Evolutionary conservation across 345 rosid species (phyloP), one percentile per base, ranked within the genome.

Genomic region (Carallia pectinifolia): DNA sequence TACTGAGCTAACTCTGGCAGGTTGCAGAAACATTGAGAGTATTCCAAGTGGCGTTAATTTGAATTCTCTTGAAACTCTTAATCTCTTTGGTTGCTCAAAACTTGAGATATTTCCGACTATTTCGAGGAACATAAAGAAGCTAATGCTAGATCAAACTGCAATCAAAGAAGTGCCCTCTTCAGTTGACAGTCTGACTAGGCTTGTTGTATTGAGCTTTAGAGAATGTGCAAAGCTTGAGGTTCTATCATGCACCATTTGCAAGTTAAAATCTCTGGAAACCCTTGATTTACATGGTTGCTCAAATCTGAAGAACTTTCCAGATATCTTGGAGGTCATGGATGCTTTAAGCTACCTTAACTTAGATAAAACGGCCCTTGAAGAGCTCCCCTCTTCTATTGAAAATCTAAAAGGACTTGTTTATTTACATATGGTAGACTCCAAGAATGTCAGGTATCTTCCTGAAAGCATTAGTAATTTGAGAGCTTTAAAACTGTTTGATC

Each of bases 151-250:
- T 23, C 1, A n/a, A 30, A 58, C 68, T 44, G 4, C 30, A 23
- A 15, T 44, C 18, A 9, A 23, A 29, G 36, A 15, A 47, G 34
- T 58, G n/a, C 58, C 75, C 6, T 10, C 48, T 2, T 53, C 62
- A 54, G 53, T 62, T 37, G 59, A 27, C 34, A 33, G 15, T 30
- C 13, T 6, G 4, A 31, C 56, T 48, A 18, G 1, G 6, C 66
- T 69, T n/a, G 29, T 69, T 81, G 76, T 50, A 73, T 64, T 69
- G 77, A 53, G 81, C 81, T 15, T 34, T 37, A 67, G 15, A 61
- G 27, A 31, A 6, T 27, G 27, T 50, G 53, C 59, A 50, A 55
- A 34, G 17, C 71, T 67, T 15, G 58, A 7, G 38, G 37, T 6
- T 67, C 52, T 67, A 4, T 62, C 71, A 15, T 23, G 62, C 36